Evolutionary conservation across 129 eudicot genomes (phyloP).

Genomic region (Escallonia rubra): DNA sequence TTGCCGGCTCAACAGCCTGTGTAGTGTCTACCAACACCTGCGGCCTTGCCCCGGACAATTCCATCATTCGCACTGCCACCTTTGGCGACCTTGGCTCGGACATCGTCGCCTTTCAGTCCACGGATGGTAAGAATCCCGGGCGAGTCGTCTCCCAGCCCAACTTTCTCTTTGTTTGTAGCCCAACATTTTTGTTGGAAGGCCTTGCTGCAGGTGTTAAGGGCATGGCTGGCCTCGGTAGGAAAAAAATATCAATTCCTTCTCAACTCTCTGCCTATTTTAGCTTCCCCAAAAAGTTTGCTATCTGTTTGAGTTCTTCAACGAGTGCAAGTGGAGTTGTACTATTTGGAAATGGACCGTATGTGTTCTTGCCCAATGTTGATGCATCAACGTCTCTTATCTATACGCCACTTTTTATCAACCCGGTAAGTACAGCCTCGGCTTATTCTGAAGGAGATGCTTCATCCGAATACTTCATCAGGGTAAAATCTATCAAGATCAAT

Average conservation of each 20-base stretch:
- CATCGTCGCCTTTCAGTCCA: neutral
- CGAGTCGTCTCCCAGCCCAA: neutral
- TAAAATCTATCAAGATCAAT: conserved; percentile 25
- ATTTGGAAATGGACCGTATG: neutral
- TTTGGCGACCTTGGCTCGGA: neutral
- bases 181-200: neutral
- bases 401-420: conserved; percentile 7
- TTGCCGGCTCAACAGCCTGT: neutral
- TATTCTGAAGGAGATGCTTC: conserved; percentile 23
- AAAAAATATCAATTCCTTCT: neutral
- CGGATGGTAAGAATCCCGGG: neutral
- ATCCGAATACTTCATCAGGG: conserved; percentile 28
- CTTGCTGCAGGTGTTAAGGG: neutral
- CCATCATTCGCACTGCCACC: neutral
- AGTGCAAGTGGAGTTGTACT: neutral
- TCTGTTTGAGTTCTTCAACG: neutral
- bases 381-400: neutral
- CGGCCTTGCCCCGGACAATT: neutral
- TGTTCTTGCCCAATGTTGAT: neutral
- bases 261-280: neutral
- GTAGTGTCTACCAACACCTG: neutral
- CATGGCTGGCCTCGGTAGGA: conserved; percentile 5
- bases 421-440: conserved; percentile 25
- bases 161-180: neutral
- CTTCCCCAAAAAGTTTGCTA: neutral